Evolutionary conservation across 1,139 yeast species (phyloP), one percentile per base, ranked within the genome.

Genomic region (Geotrichum histeridarum): DNA sequence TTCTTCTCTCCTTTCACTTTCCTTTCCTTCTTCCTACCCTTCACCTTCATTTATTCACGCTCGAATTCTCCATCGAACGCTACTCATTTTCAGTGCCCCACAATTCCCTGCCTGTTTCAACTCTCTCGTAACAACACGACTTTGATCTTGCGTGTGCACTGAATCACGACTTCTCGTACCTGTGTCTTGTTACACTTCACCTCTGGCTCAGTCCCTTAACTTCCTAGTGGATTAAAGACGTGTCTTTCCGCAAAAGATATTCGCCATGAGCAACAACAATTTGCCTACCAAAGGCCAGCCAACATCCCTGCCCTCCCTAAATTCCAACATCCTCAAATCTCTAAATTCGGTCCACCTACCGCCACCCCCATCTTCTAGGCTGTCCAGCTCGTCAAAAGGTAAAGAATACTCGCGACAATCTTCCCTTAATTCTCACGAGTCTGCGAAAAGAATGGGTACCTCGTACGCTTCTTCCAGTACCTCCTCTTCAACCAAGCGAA

Each of bases 341-440:
- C 63, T 74, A 58, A 69, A 73, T 15, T 73, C 77, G 33, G 76
- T 74, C 27, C 75, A 74, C 54, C 68, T 74, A 32, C 77, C 77
- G 12, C 77, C 77, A 9, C 77, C 77, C 1, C 76, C 77, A 6
- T 64, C 73, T n/a, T 60, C 71, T 1, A 18, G 42, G 15, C 60
- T 63, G 4, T 30, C 51, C 32, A 17, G 32, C 14, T 42, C 46
- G 8, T 41, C 46, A 9, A 35, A 32, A 42, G 32, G 33, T 8
- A 42, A 42, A 30, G 46, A 42, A 1, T 42, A 43, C 41, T 14
- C 27, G n/a, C 44, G 36, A 30, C 31, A 38, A 30, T 30, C 45
- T 8, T 32, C 37, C 31, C 17, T 33, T 15, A n/a, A 37, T n/a
- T 41, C 52, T 31, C 52, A 41, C 7, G 47, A 49, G 15, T 31